Base-by-base conservation (phyloP, 1,139 yeast species). In the Taiozyma sp. region DNA sequence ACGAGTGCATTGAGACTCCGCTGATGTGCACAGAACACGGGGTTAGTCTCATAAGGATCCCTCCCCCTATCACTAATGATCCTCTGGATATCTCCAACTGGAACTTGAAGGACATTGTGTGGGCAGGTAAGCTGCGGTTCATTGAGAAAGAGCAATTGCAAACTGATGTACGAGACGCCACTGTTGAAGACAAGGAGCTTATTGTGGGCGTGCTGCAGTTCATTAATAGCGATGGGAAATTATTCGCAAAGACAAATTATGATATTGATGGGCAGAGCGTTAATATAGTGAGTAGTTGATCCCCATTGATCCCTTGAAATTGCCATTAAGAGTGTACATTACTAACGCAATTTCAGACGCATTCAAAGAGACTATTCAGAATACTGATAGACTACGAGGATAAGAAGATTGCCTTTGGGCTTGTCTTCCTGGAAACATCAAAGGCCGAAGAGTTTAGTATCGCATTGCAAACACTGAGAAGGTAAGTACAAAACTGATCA, bases 361-460 rank as follows among this genome's bases (percentile, higher is more conserved):
- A 42, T 3, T 54, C 58, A 1, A 51, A 47, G 44, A 49, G 49
- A 30, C 48, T 53, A 4, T 61, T 54, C 45, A 51, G 57, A 13
- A 54, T 59, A 9, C 19, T 60, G 8, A 38, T 59, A 56, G 48
- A 61, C 56, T 39, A 51, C 27, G 38, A 51, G 6, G 61, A 44
- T 14, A 55, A 52, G 44, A 54, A 51, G 22, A 46, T 62, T 22
- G 69, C 62, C 4, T 62, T 76, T 36, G 80, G 80, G 16, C 57
- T 75, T 54, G 72, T 73, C 30, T 74, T 75, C 51, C 60, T 63
- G 2, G 72, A 72, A 55, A 57, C 69, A 16, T 56, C 60, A 39
- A 68, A 65, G 34, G 67, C 74, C 9, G 65, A 68, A 47, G 76
- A 71, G 47, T 72, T 75, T 55, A 70, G 68, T 46, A 64, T 70